Base-by-base conservation (phyloP, 768 basidiomycete species). In the Royoungia palumana region DNA sequence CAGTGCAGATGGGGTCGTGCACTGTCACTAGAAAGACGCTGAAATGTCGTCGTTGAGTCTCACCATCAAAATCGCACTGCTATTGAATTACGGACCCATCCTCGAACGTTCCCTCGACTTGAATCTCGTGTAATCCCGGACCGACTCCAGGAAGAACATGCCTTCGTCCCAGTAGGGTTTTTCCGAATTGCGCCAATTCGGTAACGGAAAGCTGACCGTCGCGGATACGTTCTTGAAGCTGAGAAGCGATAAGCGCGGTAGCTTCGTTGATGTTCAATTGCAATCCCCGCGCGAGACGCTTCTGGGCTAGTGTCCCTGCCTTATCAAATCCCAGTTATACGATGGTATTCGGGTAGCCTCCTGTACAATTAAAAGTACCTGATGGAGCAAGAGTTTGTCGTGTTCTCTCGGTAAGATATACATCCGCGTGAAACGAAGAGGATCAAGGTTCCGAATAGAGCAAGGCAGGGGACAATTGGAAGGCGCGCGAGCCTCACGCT, bases 11-110 rank as follows among this genome's bases (percentile, higher is more conserved):
- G 17, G 96, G 95, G 58, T 95, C 87, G 61, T 97, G 94, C 1
- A 98, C 91, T 1, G 95, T 95, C 32, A 98, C 94, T n/a, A 99
- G 79, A 71, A 98, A 99, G 0, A 92, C 88, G 1, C 62, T 59
- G 46, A 25, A 40, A 47, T 12, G 20, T 40, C n/a, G 27, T 14
- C 12, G 11, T 34, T 40, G 12, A 28, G 40, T 9, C 24, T 12
- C 34, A 35, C 43, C 22, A 48, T 30, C 41, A 14, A 3, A 45
- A 47, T 32, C 20, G 27, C 13, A 32, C 13, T 12, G 25, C 19
- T 27, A 22, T 47, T n/a, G 17, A 24, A 19, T 45, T 9, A 61
- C 79, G 36, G 58, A 90, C 93, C 89, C 89, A 55, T 94, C 94
- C 7, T 68, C 74, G 59, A 97, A 93, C 1, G 92, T 94, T 13